A percentile compares a stretch with the other conserved stretches of the same genome.
phyloP scores from a whole-genome alignment of 495 filamentous ascomycete genomes.

The Aspergillus affinis region DNA sequence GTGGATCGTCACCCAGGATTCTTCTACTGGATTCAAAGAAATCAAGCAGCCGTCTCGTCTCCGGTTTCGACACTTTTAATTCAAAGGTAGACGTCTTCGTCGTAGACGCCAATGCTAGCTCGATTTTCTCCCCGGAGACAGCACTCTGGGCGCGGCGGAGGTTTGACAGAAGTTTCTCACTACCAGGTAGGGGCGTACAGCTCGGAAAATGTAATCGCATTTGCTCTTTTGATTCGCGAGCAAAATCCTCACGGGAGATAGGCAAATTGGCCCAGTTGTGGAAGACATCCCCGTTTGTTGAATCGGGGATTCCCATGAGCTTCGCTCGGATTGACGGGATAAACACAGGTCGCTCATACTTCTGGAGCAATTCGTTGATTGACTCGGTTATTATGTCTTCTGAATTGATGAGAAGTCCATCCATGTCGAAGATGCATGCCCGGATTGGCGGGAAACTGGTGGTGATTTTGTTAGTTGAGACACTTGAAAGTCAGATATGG shows the following conservation, averaged over 20 bases:
- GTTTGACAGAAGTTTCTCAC: conserved; percentile 27
- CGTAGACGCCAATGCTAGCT: conserved; percentile 19
- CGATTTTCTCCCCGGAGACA: conserved; percentile 12
- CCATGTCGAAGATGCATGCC: conserved; percentile 48
- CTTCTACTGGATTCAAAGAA: conserved; percentile 17
- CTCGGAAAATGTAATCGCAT: conserved; percentile 26
- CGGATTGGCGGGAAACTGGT: conserved; percentile 36
- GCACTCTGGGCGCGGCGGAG: conserved; percentile 23
- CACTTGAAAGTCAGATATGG: too few species aligned
- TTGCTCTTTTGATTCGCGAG: conserved; percentile 24
- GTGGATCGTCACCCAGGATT: conserved; percentile 37
- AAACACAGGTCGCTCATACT: conserved; percentile 26
- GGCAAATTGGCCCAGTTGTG: conserved; percentile 36
- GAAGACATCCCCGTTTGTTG: conserved; percentile 21
- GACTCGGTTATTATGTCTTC: conserved; percentile 41
- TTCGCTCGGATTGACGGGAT: conserved; percentile 31
- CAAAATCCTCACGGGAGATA: conserved; percentile 32
- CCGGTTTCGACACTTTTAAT: conserved; percentile 18
- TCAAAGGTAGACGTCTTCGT: conserved; percentile 20
- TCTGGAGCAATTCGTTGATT: conserved; percentile 32
- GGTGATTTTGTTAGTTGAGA: too few species aligned
- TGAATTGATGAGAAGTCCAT: conserved; percentile 44
- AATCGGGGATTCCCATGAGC: conserved; percentile 28
- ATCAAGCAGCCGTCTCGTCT: conserved; percentile 14
- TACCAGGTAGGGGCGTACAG: conserved; percentile 36